A percentile compares a stretch with the other conserved stretches of the same genome.
Conservation (phyloP, 2,329 filamentous ascomycete species). For the Xylaria sp. region DNA sequence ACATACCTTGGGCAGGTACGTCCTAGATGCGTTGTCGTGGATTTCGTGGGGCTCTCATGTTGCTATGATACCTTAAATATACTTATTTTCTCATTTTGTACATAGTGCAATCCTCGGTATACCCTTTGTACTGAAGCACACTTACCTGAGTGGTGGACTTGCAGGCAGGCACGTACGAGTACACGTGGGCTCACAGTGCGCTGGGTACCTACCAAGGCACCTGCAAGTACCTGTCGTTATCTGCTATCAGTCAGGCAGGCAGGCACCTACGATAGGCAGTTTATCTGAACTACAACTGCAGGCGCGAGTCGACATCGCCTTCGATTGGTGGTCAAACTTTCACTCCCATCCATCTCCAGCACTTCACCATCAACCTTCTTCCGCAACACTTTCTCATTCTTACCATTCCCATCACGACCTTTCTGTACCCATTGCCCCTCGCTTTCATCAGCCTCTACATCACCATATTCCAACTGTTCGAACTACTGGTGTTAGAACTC, state of each 20-base stretch:
- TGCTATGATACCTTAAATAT: too few relatives aligned
- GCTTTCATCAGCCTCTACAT: neutral
- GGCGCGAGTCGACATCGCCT: slow-evolving; percentile 12
- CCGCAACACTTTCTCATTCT: slow-evolving; percentile 19
- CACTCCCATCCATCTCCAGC: slow-evolving; percentile 5
- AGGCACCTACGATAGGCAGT: too few relatives aligned
- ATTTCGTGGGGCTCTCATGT: too few relatives aligned
- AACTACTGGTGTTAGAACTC: neutral
- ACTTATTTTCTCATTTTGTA: too few relatives aligned
- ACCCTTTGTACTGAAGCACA: too few relatives aligned
- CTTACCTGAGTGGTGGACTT: too few relatives aligned
- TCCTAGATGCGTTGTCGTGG: too few relatives aligned
- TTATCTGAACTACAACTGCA: slow-evolving; percentile 6
- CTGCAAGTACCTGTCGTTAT: neutral
- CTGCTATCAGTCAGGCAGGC: neutral
- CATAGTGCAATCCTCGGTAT: too few relatives aligned
- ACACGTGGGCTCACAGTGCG: too few relatives aligned
- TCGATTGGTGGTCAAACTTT: slow-evolving; percentile 24
- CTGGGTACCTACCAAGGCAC: too few relatives aligned
- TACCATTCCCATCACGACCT: slow-evolving; percentile 11
- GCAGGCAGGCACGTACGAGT: too few relatives aligned
- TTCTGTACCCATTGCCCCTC: slow-evolving; percentile 6
- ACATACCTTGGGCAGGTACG: too few relatives aligned
- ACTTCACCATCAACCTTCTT: slow-evolving; percentile 16
- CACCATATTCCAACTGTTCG: neutral